A percentile compares a stretch with the other conserved stretches of the same genome.
phyloP scores from a whole-genome alignment of 192 early-diverging fungal genomes.

The Backusella westeae region DNA sequence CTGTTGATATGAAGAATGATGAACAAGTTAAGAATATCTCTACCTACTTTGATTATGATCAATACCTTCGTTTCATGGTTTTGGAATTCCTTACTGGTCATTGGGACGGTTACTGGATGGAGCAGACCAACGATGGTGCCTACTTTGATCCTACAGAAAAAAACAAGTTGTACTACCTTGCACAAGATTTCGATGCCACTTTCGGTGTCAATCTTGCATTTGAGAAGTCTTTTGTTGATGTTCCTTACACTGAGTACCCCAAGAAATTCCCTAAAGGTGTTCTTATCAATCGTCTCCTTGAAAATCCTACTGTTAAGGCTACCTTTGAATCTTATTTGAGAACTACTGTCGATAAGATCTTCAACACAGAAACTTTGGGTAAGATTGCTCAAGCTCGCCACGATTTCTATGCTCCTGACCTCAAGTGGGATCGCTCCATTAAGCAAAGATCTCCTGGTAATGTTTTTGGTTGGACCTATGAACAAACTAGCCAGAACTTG shows the following conservation, averaged over 20 bases:
- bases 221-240: slow-evolving; percentile 10
- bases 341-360: slow-evolving; percentile 39
- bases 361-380: slow-evolving; percentile 45
- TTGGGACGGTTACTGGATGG: slow-evolving; percentile 52
- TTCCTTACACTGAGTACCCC: slow-evolving; percentile 40
- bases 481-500: slow-evolving; percentile 37
- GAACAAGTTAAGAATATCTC: slow-evolving; percentile 27
- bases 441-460: slow-evolving; percentile 45
- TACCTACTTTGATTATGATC: slow-evolving; percentile 36
- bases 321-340: slow-evolving; percentile 44
- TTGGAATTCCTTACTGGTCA: slow-evolving; percentile 45
- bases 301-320: slow-evolving; percentile 31
- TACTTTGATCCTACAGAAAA: slow-evolving; percentile 40
- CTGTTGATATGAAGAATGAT: slow-evolving; percentile 32
- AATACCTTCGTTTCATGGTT: slow-evolving; percentile 47
- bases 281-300: slow-evolving; percentile 45
- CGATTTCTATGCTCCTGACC: slow-evolving; percentile 39
- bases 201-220: slow-evolving; percentile 45
- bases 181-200: slow-evolving; percentile 49
- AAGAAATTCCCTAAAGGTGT: slow-evolving; percentile 29
- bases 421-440: slow-evolving; percentile 46
- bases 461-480: slow-evolving; percentile 39
- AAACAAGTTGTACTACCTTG: slow-evolving; percentile 42
- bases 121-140: slow-evolving; percentile 44
- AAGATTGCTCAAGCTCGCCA: slow-evolving; percentile 39